phyloP scores from a whole-genome alignment of 495 filamentous ascomycete species.

The Copromyces sp. region DNA sequence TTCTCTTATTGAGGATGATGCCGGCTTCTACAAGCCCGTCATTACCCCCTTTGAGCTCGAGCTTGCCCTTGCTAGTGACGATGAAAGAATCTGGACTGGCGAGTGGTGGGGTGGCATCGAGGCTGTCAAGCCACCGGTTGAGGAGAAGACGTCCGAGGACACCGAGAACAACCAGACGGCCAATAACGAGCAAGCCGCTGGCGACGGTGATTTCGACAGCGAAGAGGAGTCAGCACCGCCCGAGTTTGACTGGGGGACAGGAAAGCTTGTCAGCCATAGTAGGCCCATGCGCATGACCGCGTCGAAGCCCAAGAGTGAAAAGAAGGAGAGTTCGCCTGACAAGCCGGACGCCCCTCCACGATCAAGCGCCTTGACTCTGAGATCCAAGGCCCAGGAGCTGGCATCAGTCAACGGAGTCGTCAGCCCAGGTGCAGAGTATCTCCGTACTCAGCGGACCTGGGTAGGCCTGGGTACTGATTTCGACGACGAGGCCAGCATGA shows the following conservation, averaged over 20 bases:
- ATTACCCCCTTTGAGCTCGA: slow-evolving; percentile 88
- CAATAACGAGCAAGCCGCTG: slow-evolving; percentile 6
- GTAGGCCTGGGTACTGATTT: slow-evolving; percentile 87
- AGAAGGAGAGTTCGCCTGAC: slow-evolving; percentile 6
- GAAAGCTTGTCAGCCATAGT: slow-evolving; percentile 71
- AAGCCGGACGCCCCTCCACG: slow-evolving; percentile 9
- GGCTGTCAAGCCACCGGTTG: slow-evolving; percentile 23
- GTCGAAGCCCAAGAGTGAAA: neutral
- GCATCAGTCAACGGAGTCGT: slow-evolving; percentile 65
- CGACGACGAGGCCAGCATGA: slow-evolving; percentile 52
- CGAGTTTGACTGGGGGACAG: slow-evolving; percentile 86
- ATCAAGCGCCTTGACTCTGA: slow-evolving; percentile 40
- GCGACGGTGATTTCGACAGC: slow-evolving; percentile 10
- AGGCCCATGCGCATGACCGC: slow-evolving; percentile 55
- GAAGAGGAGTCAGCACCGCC: slow-evolving; percentile 55
- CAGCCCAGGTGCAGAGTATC: slow-evolving; percentile 85
- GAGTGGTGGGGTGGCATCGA: slow-evolving; percentile 71
- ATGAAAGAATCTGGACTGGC: slow-evolving; percentile 62
- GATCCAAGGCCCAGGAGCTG: slow-evolving; percentile 54
- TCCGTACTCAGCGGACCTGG: slow-evolving; percentile 80
- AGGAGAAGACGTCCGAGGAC: neutral
- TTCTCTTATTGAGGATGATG: slow-evolving; percentile 71
- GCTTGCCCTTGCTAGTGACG: slow-evolving; percentile 59
- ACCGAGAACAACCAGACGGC: slow-evolving; percentile 7
- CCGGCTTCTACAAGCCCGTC: slow-evolving; percentile 68